Base-by-base conservation (phyloP, 176 grass and related monocot genomes). In the Oryza meridionalis region DNA sequence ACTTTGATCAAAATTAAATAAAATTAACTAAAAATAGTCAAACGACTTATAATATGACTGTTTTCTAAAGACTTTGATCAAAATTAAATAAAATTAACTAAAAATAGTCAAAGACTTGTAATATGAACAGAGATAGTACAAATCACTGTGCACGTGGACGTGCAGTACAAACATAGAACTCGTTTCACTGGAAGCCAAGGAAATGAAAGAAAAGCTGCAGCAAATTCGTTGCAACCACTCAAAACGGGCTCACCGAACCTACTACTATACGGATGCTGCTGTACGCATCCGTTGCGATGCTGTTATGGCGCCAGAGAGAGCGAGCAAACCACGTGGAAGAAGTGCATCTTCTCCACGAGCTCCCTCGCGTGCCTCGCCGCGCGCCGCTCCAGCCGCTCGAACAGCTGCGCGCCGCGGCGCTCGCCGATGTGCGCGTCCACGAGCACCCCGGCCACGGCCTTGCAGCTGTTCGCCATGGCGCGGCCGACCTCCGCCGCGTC, bases 311-410 rank as follows among this genome's bases (percentile, higher is more conserved):
- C 58, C 10, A 72, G 2, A 4, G 37, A 72, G 14, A 73, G 70
- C 70, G 85, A 81, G 22, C 74, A 77, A n/a, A 87, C 85, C 6
- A 87, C 81, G 76, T 73, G 59, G 63, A 74, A 87, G 67, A 80
- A 72, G 40, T 75, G 58, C 85, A 81, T 43, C 19, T 76, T 68
- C 76, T 81, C 76, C 70, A 80, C 26, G 29, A 80, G 68, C 78
- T 80, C 76, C 76, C 63, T 75, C 37, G 77, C 68, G 33, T 74
- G 69, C 7, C 53, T 70, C 2, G 70, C 47, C 16, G 77, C 84
- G 8, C 76, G 64, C 1, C 44, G 76, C 68, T 81, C 76, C 4
- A 86, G 32, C 70, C 84, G 32, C 17, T 7, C 15, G 78, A 86
- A 86, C n/a, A 86, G 62, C 49, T 74, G 77, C 16, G 72, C 50